Evolutionary conservation across 768 basidiomycete species (phyloP), one percentile per base, ranked within the genome.

Genomic region (Trametes coccinea): DNA sequence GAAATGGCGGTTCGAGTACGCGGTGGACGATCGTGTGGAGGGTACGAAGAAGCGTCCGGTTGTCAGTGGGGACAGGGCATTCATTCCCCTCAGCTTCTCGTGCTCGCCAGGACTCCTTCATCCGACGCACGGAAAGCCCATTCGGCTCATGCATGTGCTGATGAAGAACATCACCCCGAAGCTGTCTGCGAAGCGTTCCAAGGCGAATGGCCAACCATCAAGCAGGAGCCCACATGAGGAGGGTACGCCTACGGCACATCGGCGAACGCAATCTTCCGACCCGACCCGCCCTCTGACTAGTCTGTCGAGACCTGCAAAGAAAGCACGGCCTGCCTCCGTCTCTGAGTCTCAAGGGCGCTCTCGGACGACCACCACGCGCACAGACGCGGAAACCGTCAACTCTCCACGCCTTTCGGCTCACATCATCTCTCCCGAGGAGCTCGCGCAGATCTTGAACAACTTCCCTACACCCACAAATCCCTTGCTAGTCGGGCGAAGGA

Each of bases 1-100:
- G 16, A 75, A 76, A 27, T 94, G 93, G 93, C 83, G 84, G 58
- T 88, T 95, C 64, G 88, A 90, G 57, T 95, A 95, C 70, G 69
- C 86, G 34, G 88, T 95, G 9, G 82, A 83, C 43, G 85, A 91
- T 64, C 79, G 84, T 34, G 73, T 77, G 55, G 73, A 75, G 27
- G 78, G 82, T 27, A 71, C 71, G 6, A 50, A 43, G 13, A 50
- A 43, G 13, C 39, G 52, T 9, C 5, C 41, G 14, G 47, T 44
- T 2, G 48, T 51, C 3, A 43, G 27, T 45, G 89, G 88, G 14
- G 93, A 93, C 74, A 90, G 88, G 75, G 78, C 77, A 2, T 68
- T 92, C 58, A 89, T 84, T 1, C 92, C 92, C 2, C 72, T 93
- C 27, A 82, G 82, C 16, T 92, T 93, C 72, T 82, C 84, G 16